Evolutionary conservation across 1,284 basidiomycete species (phyloP).

Genomic region (Phellopilus nigrolimitatus): DNA sequence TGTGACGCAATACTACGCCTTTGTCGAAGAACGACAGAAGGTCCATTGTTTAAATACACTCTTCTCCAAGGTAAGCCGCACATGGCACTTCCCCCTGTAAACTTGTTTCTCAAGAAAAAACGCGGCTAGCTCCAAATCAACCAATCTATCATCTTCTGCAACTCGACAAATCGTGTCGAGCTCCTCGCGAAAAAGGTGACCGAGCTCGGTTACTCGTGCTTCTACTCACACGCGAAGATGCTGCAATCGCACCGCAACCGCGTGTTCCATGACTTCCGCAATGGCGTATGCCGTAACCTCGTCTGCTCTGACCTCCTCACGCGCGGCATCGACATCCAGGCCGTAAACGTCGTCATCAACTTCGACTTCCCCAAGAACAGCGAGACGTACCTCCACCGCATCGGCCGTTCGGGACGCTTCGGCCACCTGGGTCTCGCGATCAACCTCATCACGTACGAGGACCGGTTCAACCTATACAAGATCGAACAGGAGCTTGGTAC

Average conservation of each 20-base stretch:
- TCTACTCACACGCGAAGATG: constrained; percentile 99
- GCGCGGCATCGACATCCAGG: constrained; percentile 99
- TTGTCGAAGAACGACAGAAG: constrained; percentile 98
- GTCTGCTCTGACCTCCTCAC: constrained; percentile 97
- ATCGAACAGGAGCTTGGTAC: constrained; percentile 99
- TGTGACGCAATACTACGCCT: constrained; percentile 99
- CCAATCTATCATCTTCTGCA: constrained; percentile 99
- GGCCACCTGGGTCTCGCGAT: constrained; percentile 97
- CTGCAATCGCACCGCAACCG: constrained; percentile 97
- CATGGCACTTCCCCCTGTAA: constrained; percentile 21
- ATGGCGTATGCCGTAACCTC: constrained; percentile 96
- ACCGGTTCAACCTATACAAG: constrained; percentile 94
- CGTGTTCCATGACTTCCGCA: constrained; percentile 99
- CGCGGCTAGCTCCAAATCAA: constrained; percentile 89
- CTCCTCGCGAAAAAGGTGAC: constrained; percentile 99
- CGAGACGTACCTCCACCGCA: constrained; percentile 96
- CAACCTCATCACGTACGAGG: constrained; percentile 95
- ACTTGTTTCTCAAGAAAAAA: neutral
- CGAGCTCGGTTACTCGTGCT: constrained; percentile 98
- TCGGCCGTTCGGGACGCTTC: constrained; percentile 96
- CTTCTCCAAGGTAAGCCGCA: constrained; percentile 77
- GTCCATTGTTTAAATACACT: constrained; percentile 98
- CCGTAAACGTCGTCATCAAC: constrained; percentile 99
- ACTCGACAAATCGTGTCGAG: constrained; percentile 99
- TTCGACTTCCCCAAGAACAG: constrained; percentile 99